phyloP scores from a whole-genome alignment of 345 rosid genomes.

The Angophora floribunda region DNA sequence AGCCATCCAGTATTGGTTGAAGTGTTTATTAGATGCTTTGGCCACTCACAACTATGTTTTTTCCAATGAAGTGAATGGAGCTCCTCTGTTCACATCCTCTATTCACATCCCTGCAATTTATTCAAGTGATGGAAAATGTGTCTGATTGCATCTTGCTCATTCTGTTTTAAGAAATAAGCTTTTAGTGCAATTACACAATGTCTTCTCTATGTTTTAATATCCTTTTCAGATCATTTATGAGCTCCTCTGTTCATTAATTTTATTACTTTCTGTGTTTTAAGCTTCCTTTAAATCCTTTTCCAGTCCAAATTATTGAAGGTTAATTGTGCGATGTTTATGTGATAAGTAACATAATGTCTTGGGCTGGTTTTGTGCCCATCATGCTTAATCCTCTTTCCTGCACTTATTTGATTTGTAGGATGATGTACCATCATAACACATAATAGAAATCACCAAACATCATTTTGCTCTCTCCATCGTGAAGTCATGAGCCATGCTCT shows the following conservation, averaged over 20 bases:
- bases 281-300: background rate
- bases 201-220: background rate
- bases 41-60: too few relatives aligned
- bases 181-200: background rate
- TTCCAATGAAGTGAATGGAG: background rate
- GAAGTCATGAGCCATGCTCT: too few relatives aligned
- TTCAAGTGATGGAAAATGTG: background rate
- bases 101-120: fast-evolving
- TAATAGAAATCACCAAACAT: background rate
- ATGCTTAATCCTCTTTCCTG: background rate
- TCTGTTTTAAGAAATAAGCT: too few relatives aligned
- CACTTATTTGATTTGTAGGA: background rate
- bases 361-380: background rate
- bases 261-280: background rate
- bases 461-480: background rate
- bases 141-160: background rate
- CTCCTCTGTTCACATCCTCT: too few relatives aligned
- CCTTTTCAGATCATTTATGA: background rate
- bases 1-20: too few relatives aligned
- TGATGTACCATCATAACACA: background rate
- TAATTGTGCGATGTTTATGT: background rate
- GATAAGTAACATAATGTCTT: background rate
- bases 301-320: background rate
- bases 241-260: too few relatives aligned
- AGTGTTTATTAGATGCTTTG: too few relatives aligned